Conservation (phyloP, 495 filamentous ascomycete genomes). For the Hyphodiscus hymeniophilus region DNA sequence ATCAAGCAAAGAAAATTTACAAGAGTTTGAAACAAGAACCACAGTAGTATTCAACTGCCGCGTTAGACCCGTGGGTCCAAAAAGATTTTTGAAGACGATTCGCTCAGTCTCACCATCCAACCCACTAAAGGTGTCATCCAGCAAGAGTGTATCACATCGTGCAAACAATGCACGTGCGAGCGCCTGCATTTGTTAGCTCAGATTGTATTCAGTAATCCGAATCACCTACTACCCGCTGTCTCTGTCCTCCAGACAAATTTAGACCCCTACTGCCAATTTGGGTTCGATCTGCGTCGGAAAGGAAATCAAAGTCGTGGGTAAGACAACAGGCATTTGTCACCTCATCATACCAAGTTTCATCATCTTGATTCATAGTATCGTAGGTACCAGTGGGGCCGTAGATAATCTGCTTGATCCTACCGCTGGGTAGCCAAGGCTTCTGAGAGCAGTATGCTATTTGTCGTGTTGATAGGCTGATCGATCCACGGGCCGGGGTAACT, state of each 20-base stretch:
- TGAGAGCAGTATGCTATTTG: slow-evolving; percentile 36
- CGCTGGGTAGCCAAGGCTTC: slow-evolving; percentile 33
- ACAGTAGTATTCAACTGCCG: slow-evolving; percentile 24
- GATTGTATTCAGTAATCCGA: background rate
- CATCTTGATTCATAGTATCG: slow-evolving; percentile 30
- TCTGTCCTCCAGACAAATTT: slow-evolving; percentile 46
- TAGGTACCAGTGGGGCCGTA: slow-evolving; percentile 21
- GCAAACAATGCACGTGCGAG: slow-evolving; percentile 33
- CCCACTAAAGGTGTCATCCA: slow-evolving; percentile 30
- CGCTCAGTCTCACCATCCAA: slow-evolving; percentile 27
- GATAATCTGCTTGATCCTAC: slow-evolving; percentile 31
- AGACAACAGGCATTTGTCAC: slow-evolving; percentile 51
- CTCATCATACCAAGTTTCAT: slow-evolving; percentile 41
- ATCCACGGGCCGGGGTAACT: slow-evolving; percentile 32
- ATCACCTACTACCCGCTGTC: slow-evolving; percentile 25
- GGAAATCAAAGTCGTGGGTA: slow-evolving; percentile 38
- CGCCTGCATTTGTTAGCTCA: slow-evolving; percentile 20
- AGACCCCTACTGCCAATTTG: slow-evolving; percentile 49
- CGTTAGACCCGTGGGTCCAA: slow-evolving; percentile 25
- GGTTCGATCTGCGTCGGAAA: slow-evolving; percentile 43
- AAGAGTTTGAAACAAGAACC: slow-evolving; percentile 23
- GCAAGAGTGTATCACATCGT: slow-evolving; percentile 21
- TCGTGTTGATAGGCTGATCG: slow-evolving; percentile 21
- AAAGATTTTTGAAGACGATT: slow-evolving; percentile 23
- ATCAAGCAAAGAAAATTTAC: background rate